Percentiles rank a stretch among this genome's conserved stretches.
These are phyloP conservation scores for Prunus mume DNA, from an alignment of 306 rosid species.

Conservation along the genomic window DNA sequence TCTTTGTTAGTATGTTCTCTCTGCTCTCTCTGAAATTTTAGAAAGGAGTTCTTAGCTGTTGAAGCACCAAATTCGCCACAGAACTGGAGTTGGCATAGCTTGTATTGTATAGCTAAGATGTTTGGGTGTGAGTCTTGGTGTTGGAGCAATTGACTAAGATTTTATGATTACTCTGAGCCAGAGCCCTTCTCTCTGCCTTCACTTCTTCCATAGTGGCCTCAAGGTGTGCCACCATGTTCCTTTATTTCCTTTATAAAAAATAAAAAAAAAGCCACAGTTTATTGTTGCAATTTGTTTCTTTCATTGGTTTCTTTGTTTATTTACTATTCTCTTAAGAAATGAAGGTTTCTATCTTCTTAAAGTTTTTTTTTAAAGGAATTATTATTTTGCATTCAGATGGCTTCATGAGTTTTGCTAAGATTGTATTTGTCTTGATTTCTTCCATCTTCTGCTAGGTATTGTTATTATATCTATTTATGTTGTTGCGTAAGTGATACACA, in stretches of 20 bases:
- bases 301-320: not conserved
- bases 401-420: not conserved
- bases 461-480: no score
- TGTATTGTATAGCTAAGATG: conserved; percentile 31
- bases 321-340: not conserved
- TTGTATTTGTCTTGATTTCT: not conserved
- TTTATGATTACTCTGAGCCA: conserved; percentile 31
- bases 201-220: conserved; percentile 81
- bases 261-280: no score
- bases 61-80: no score
- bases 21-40: no score
- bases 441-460: not conserved
- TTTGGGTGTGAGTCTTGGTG: conserved; percentile 60
- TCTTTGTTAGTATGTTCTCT: no score
- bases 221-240: conserved; percentile 41
- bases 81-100: not conserved
- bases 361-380: not conserved
- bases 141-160: conserved; percentile 44
- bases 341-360: not conserved
- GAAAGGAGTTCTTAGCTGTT: no score
- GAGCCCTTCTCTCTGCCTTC: conserved; percentile 65
- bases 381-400: not conserved
- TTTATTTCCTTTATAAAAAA: not conserved
- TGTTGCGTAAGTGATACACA: no score
- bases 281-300: not conserved